Base-by-base conservation (phyloP, 257 asterid genomes). In the Solanum chilense region DNA sequence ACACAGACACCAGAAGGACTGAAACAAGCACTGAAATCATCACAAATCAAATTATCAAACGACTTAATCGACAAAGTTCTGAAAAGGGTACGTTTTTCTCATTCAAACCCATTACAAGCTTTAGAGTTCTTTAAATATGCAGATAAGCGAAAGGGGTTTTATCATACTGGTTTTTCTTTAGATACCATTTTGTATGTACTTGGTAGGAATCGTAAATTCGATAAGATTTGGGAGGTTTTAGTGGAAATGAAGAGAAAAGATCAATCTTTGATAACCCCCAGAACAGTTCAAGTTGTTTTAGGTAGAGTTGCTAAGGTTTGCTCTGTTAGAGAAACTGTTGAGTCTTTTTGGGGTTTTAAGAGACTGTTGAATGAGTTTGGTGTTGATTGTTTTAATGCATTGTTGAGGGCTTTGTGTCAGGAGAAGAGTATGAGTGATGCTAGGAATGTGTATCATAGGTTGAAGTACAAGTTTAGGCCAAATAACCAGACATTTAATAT, bases 401-500 rank as follows among this genome's bases (percentile, higher is more conserved):
- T 95, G 91, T 83, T 96, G 70, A 94, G 98, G 91, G 87, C 98
- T n/a, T 88, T 96, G 92, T 91, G 94, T 88, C 97, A 96, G 86
- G 99, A 96, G 92, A 96, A 94, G 96, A 91, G 98, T 84, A 94
- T 95, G 98, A 89, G 82, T 47, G 98, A 95, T 91, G 99, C 98
- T 83, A 95, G 98, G 92, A 93, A 91, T 86, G 98, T 96, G 85
- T 94, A 94, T 68, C 95, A 89, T 86, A 85, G 89, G 13, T 87
- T 94, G 92, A 96, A 95, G 94, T 91, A 86, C 23, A 96, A 94
- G 83, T 96, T 96, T 92, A 92, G 88, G 91, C 97, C 98, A 8
- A 92, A 96, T 91, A 87, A 91, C 90, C 94, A 91, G 89, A 96
- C 99, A 18, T 94, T 95, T 90, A 96, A 94, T 69, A 94, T 93